Evolutionary conservation across 805 yeast species (phyloP).

Genomic region (Hanseniaspora occidentalis): DNA sequence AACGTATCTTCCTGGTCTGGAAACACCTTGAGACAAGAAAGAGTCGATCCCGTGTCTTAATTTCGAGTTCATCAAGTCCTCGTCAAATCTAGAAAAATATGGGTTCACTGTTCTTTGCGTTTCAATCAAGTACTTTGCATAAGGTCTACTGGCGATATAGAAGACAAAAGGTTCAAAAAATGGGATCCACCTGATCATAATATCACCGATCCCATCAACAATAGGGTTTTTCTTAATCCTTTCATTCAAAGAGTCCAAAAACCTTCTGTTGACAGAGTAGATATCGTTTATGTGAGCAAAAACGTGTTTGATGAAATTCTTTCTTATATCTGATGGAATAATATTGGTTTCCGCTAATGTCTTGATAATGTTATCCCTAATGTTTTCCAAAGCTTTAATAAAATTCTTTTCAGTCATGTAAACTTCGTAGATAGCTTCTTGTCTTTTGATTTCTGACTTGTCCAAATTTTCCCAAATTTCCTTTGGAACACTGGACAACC

Average conservation of each 20-base stretch:
- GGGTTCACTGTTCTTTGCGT: conserved; percentile 85
- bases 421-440: conserved; percentile 89
- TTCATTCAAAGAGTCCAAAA: conserved; percentile 80
- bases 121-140: conserved; percentile 91
- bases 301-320: conserved; percentile 81
- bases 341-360: conserved; percentile 79
- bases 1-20: conserved; percentile 92
- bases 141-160: conserved; percentile 89
- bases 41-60: conserved; percentile 64
- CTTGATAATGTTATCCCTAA: conserved; percentile 87
- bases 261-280: conserved; percentile 65
- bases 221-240: conserved; percentile 81
- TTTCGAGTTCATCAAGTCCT: conserved; percentile 64
- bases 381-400: conserved; percentile 85
- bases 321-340: conserved; percentile 80
- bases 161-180: conserved; percentile 84
- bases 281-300: conserved; percentile 85
- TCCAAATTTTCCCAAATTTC: conserved; percentile 66
- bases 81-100: conserved; percentile 84
- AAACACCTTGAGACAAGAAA: conserved; percentile 87
- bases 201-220: conserved; percentile 76
- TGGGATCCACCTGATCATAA: conserved; percentile 72
- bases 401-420: conserved; percentile 90
- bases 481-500: conserved; percentile 88
- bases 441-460: conserved; percentile 80